Percentiles rank a stretch among this genome's conserved stretches.
Conservation (phyloP, 108 stramenopile species). For the Cyclostephanos invisitatus region DNA sequence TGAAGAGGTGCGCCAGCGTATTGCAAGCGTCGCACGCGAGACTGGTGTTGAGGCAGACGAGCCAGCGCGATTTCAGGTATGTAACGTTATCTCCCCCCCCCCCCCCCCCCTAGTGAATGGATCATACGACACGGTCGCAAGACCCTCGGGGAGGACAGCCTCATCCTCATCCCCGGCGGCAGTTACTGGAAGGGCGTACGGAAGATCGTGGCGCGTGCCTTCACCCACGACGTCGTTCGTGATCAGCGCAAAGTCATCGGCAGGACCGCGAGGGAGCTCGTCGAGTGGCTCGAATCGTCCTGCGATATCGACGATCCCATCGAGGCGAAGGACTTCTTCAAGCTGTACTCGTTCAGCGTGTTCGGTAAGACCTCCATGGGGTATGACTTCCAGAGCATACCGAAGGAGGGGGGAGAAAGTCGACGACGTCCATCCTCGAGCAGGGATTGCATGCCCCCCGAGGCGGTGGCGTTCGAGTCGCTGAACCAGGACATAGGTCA, state of each 20-base stretch:
- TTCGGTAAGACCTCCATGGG: constrained; percentile 36
- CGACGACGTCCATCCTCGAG: background rate
- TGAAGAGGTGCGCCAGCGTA: constrained; percentile 8
- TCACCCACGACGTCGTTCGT: constrained; percentile 15
- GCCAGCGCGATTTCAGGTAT: constrained; percentile 13
- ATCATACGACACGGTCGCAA: constrained; percentile 22
- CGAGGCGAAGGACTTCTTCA: constrained; percentile 27
- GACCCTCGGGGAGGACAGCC: constrained; percentile 31
- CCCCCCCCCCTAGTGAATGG: background rate
- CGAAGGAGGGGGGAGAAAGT: background rate
- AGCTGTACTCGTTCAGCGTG: constrained; percentile 32
- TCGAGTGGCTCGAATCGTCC: constrained; percentile 20
- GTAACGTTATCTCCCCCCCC: too few relatives aligned
- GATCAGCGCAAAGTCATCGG: constrained; percentile 8
- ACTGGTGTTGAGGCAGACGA: constrained; percentile 17
- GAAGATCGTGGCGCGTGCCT: constrained; percentile 13
- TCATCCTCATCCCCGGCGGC: constrained; percentile 29
- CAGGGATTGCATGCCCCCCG: constrained; percentile 4
- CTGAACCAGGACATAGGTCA: constrained; percentile 14
- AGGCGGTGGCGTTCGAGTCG: constrained; percentile 35
- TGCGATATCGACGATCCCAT: constrained; percentile 2
- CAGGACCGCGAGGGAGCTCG: constrained; percentile 9
- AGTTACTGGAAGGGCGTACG: constrained; percentile 13
- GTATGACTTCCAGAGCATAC: constrained; percentile 28
- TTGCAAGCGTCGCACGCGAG: constrained; percentile 20